phyloP scores from a whole-genome alignment of 2,329 filamentous ascomycete species.

The Cadophora gregata region DNA sequence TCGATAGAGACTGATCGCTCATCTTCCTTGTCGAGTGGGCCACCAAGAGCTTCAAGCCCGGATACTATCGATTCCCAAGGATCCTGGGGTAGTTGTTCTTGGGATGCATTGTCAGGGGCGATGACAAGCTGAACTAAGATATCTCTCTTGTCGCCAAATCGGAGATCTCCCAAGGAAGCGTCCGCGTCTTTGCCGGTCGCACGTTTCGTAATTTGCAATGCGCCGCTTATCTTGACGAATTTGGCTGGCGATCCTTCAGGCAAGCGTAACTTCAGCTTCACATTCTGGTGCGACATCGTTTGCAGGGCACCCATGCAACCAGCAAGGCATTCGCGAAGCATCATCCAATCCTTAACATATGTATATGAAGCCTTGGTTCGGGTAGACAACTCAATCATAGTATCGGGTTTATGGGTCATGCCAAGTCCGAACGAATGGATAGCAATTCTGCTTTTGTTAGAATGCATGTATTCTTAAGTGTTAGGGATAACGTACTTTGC shows the following conservation, averaged over 20 bases:
- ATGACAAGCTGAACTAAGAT: conserved; percentile 95
- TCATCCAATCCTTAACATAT: conserved; percentile 99
- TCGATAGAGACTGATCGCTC: conserved; percentile 85
- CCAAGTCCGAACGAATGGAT: conserved; percentile 97
- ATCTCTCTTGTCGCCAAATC: conserved; percentile 94
- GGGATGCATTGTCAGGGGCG: conserved; percentile 78
- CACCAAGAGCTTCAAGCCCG: conserved; percentile 89
- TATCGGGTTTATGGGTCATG: conserved; percentile 97
- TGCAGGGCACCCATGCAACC: conserved; percentile 92
- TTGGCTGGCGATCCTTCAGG: conserved; percentile 97
- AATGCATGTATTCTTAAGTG: background rate
- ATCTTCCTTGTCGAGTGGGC: conserved; percentile 84
- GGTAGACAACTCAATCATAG: conserved; percentile 96
- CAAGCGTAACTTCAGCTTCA: conserved; percentile 90
- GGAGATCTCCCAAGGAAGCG: conserved; percentile 86
- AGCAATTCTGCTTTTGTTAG: conserved; percentile 66
- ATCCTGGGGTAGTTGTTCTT: conserved; percentile 87
- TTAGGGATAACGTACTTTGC: conserved; percentile 73
- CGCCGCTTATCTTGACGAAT: conserved; percentile 98
- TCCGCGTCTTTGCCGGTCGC: conserved; percentile 95
- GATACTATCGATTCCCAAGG: conserved; percentile 98
- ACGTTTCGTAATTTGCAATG: conserved; percentile 93
- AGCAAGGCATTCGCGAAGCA: conserved; percentile 94
- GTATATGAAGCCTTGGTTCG: conserved; percentile 96
- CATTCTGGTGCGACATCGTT: conserved; percentile 96